Conservation (phyloP, 1,284 basidiomycete genomes). For the Xerocomus minutiporus region DNA sequence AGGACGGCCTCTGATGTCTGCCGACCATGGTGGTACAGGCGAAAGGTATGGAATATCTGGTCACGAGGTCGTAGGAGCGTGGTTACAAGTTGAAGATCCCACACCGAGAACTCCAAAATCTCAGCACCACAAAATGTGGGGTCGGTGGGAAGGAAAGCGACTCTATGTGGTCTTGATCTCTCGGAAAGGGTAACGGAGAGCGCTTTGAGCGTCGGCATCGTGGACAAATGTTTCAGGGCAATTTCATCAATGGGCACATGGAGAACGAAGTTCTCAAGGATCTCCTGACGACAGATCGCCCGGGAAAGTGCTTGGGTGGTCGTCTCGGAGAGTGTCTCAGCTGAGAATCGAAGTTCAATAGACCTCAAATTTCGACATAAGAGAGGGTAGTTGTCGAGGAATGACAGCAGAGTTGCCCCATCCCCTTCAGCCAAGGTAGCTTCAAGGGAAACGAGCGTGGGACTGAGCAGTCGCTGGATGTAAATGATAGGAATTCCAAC, state of each 20-base stretch:
- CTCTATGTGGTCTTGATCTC: neutral
- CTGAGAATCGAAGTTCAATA: constrained; percentile 5
- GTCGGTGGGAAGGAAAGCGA: neutral
- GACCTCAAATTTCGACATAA: constrained; percentile 8
- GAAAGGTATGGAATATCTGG: constrained; percentile 10
- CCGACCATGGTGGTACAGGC: neutral
- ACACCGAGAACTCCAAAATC: constrained; percentile 2
- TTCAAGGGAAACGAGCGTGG: constrained; percentile 6
- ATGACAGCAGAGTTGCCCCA: constrained; percentile 6
- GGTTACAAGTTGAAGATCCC: constrained; percentile 12
- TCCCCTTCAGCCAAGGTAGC: constrained; percentile 13
- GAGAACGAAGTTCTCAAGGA: neutral
- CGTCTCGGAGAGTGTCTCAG: neutral
- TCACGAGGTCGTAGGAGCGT: constrained; percentile 9
- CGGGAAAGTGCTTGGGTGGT: constrained; percentile 7
- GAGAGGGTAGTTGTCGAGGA: constrained; percentile 9
- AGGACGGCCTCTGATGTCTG: neutral
- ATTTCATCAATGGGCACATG: neutral
- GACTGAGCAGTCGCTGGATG: constrained; percentile 17
- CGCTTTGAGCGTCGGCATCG: constrained; percentile 10
- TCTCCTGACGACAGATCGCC: constrained; percentile 5
- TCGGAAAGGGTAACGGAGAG: constrained; percentile 5
- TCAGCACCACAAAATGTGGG: constrained; percentile 2
- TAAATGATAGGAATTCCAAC: constrained; percentile 1
- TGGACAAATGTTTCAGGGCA: constrained; percentile 9